Percentiles rank a stretch among this genome's conserved stretches.
phyloP scores from a whole-genome alignment of 2,329 filamentous ascomycete genomes.

The Fusarium lyarnte region DNA sequence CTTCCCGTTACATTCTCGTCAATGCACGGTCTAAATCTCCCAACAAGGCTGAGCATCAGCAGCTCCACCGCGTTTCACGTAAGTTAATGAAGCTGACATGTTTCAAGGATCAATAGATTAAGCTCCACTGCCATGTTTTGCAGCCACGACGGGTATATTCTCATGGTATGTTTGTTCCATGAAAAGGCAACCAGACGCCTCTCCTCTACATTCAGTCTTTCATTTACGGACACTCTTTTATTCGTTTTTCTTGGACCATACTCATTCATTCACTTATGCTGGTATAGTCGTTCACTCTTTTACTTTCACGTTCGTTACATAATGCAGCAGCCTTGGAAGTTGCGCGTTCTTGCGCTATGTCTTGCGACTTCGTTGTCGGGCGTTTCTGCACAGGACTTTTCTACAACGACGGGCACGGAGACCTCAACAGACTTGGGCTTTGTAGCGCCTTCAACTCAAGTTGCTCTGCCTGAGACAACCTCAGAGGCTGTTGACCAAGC shows the following conservation, averaged over 20 bases:
- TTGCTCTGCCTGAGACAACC: not conserved
- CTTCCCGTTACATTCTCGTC: not conserved
- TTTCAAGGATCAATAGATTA: not conserved
- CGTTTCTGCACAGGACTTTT: not conserved
- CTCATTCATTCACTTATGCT: not conserved
- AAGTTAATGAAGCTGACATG: not conserved
- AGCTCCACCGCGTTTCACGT: slow-evolving; percentile 2
- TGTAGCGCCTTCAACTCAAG: not conserved
- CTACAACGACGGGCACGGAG: not conserved
- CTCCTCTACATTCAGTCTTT: not conserved
- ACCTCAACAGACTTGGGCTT: accelerated
- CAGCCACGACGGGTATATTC: not conserved
- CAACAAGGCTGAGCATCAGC: not conserved
- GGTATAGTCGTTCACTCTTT: not conserved
- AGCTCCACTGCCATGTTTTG: not conserved
- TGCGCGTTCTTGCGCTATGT: slow-evolving; percentile 14
- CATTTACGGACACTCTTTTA: not conserved
- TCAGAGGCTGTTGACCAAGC: not conserved
- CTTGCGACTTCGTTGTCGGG: not conserved
- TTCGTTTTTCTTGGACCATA: not conserved
- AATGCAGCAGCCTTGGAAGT: slow-evolving; percentile 8
- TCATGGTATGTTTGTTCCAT: not conserved
- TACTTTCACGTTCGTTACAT: not conserved
- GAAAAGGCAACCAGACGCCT: slow-evolving; percentile 2
- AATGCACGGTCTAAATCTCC: not conserved